These are phyloP conservation scores for Plasmodium inui DNA, from an alignment of 169 alveolate species.

Conservation along the genomic window DNA sequence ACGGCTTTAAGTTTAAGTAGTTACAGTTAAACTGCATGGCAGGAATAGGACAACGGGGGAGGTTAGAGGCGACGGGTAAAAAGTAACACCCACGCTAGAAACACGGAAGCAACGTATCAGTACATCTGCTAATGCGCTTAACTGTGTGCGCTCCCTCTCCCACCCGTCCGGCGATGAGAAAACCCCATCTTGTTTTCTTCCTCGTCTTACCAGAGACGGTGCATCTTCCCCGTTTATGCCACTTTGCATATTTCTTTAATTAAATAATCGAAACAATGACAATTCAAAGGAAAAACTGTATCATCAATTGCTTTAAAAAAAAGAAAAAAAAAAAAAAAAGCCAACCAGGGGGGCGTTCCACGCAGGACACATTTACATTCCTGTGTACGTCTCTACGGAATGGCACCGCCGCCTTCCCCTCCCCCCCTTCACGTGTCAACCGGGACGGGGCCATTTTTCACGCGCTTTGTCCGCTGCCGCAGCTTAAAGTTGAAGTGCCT, in stretches of 20 bases:
- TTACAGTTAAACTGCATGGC: background rate
- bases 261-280: background rate
- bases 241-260: background rate
- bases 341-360: background rate
- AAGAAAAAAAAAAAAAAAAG: background rate
- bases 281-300: background rate
- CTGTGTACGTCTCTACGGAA: background rate
- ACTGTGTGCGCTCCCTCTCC: background rate
- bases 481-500: constrained; percentile 62
- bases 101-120: background rate
- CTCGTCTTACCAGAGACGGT: background rate
- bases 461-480: constrained; percentile 70
- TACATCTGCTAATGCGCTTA: background rate
- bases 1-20: background rate
- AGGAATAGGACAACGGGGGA: background rate
- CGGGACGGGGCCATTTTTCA: constrained; percentile 32
- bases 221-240: background rate
- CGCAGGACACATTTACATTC: background rate
- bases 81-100: background rate
- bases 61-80: background rate
- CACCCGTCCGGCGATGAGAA: background rate
- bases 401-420: background rate
- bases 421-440: constrained; percentile 2
- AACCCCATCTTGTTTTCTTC: background rate
- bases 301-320: background rate